Percentiles rank a stretch among this genome's conserved stretches.
Evolutionary conservation across 2,329 filamentous ascomycete species (phyloP).

Genomic region (Penicillium sp.): DNA sequence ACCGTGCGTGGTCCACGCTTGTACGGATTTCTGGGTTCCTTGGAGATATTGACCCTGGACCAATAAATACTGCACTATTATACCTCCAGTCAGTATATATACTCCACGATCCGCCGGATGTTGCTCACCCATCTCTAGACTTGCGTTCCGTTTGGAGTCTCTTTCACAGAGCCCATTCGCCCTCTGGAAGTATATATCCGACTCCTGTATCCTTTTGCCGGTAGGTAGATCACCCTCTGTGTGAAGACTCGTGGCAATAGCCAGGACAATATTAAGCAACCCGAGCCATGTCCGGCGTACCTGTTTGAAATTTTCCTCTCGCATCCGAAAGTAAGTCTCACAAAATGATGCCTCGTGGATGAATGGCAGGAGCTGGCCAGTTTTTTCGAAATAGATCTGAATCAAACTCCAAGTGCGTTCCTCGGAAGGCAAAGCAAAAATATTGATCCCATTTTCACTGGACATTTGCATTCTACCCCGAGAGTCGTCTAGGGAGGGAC

Average conservation of each 20-base stretch:
- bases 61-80: constrained; percentile 50
- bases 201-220: constrained; percentile 15
- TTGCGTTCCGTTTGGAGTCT: constrained; percentile 17
- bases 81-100: background rate
- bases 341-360: constrained; percentile 28
- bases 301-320: constrained; percentile 18
- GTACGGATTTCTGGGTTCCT: constrained; percentile 54
- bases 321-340: constrained; percentile 25
- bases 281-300: constrained; percentile 33
- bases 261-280: constrained; percentile 31
- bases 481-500: background rate
- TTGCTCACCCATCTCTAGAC: constrained; percentile 22
- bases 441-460: constrained; percentile 6
- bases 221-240: constrained; percentile 9
- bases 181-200: constrained; percentile 21
- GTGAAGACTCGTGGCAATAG: constrained; percentile 25
- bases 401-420: constrained; percentile 20
- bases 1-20: constrained; percentile 56
- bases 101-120: background rate
- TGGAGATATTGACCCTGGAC: constrained; percentile 55
- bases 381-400: constrained; percentile 23
- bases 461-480: background rate
- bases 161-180: constrained; percentile 20
- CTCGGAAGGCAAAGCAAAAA: constrained; percentile 16
- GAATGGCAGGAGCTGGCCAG: constrained; percentile 31